Evolutionary conservation across 768 basidiomycete species (phyloP).

Genomic region (Auricularia auricula-judae): DNA sequence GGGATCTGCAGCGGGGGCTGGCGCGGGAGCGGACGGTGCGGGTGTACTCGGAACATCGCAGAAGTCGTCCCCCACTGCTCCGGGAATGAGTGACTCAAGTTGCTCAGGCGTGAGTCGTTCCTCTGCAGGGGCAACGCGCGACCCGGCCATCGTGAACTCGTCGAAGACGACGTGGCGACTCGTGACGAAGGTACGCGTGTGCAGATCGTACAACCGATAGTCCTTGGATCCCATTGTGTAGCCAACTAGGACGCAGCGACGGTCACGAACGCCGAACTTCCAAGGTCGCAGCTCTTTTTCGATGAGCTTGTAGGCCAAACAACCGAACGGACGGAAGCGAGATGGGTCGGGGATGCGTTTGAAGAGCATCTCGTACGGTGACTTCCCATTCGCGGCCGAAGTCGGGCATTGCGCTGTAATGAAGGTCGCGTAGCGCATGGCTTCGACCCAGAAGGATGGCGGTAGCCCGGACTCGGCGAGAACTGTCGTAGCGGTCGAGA

Average conservation of each 20-base stretch:
- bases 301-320: background rate
- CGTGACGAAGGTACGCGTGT: background rate
- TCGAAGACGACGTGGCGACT: background rate
- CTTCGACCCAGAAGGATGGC: conserved; percentile 16
- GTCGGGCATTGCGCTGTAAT: conserved; percentile 14
- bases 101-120: background rate
- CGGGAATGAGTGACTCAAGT: background rate
- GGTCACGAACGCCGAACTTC: background rate
- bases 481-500: conserved; percentile 21
- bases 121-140: background rate
- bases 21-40: too few species aligned
- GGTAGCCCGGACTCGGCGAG: conserved; percentile 16
- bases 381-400: conserved; percentile 9
- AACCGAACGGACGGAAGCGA: background rate
- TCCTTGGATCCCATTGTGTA: background rate
- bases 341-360: background rate
- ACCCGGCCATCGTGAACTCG: background rate
- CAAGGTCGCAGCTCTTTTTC: background rate
- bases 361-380: conserved; percentile 10
- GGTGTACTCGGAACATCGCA: too few species aligned
- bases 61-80: background rate
- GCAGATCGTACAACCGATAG: background rate
- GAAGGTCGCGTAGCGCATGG: conserved; percentile 13
- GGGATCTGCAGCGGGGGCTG: too few species aligned
- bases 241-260: background rate